Evolutionary conservation across 148 eudicot species (phyloP).

Genomic region (Cornus florida): DNA sequence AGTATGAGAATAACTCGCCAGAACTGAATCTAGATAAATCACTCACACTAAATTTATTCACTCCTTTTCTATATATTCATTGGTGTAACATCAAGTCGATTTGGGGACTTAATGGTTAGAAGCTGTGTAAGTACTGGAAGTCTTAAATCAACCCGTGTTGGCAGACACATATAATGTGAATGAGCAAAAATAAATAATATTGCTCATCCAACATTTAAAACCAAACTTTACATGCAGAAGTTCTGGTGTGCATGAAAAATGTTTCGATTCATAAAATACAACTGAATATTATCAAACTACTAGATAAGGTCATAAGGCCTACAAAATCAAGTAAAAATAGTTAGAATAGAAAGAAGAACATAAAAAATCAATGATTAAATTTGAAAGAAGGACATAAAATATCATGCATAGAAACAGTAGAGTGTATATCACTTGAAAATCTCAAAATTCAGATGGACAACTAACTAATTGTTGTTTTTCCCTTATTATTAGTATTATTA

Average conservation of each 20-base stretch:
- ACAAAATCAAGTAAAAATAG: background rate
- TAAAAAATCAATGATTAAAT: too few species aligned
- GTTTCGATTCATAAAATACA: background rate
- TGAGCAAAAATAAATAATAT: too few species aligned
- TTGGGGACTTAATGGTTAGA: background rate
- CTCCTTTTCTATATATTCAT: too few species aligned
- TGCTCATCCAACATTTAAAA: background rate
- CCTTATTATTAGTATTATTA: background rate
- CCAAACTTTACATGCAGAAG: background rate
- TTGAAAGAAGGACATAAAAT: background rate
- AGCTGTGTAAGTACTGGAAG: background rate
- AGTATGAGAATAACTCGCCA: background rate
- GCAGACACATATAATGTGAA: background rate
- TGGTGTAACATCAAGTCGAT: too few species aligned
- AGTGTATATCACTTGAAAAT: too few species aligned
- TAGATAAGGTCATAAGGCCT: background rate
- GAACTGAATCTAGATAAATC: background rate
- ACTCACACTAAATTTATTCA: background rate
- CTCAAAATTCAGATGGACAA: too few species aligned
- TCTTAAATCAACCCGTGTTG: background rate
- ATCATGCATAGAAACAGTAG: background rate
- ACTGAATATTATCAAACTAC: background rate
- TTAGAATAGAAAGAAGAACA: background rate
- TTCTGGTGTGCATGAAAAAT: background rate
- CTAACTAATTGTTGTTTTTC: too few species aligned